Percentiles rank a stretch among this genome's conserved stretches.
phyloP scores from a whole-genome alignment of 768 basidiomycete species.

The Xerocomellus chrysenteron region DNA sequence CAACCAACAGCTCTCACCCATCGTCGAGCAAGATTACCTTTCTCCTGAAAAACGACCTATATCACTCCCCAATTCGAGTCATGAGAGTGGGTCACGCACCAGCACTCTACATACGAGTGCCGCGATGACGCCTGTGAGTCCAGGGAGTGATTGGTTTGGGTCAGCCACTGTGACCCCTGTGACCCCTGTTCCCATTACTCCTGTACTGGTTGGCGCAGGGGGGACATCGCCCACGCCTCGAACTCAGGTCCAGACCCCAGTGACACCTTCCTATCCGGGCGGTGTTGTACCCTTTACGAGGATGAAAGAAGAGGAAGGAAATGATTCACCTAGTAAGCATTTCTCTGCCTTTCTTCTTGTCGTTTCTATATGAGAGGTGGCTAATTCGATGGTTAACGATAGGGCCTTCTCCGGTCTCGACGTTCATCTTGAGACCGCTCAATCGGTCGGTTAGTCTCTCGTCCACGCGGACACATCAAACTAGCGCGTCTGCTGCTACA shows the following conservation, averaged over 20 bases:
- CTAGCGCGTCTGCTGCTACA: conserved; percentile 38
- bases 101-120: conserved; percentile 33
- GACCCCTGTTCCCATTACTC: conserved; percentile 28
- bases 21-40: conserved; percentile 62
- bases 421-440: conserved; percentile 63
- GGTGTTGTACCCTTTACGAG: conserved; percentile 24
- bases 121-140: conserved; percentile 28
- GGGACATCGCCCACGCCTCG: conserved; percentile 14
- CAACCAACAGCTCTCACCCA: conserved; percentile 56
- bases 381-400: conserved; percentile 3
- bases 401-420: conserved; percentile 53
- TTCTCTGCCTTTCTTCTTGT: neutral
- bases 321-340: conserved; percentile 43
- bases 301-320: conserved; percentile 29
- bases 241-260: conserved; percentile 20
- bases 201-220: conserved; percentile 21
- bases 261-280: conserved; percentile 22
- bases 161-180: conserved; percentile 31
- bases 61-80: conserved; percentile 31
- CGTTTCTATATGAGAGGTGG: neutral
- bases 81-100: conserved; percentile 25
- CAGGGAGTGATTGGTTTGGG: conserved; percentile 14
- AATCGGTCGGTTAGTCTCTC: conserved; percentile 66
- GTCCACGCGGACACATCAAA: conserved; percentile 58
- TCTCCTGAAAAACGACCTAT: conserved; percentile 46